Percentiles rank a stretch among this genome's conserved stretches.
phyloP scores from a whole-genome alignment of 176 grass and related monocot species.

The Raddia guianensis region DNA sequence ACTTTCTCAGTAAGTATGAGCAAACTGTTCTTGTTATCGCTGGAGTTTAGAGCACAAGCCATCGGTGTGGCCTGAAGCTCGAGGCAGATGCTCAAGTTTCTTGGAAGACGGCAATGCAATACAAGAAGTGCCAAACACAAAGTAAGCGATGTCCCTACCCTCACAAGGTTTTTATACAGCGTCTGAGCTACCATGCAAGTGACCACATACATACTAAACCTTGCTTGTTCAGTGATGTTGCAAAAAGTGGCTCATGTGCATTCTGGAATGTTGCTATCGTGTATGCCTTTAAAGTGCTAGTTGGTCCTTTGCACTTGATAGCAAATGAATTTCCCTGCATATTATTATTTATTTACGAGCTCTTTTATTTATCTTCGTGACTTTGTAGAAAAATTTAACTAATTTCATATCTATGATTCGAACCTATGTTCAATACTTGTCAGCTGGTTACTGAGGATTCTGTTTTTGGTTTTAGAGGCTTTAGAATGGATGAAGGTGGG shows the following conservation, averaged over 20 bases:
- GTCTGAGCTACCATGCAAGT: constrained; percentile 12
- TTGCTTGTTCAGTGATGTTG: constrained; percentile 9
- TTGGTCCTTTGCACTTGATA: constrained; percentile 45
- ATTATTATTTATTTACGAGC: constrained; percentile 1
- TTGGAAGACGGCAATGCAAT: constrained; percentile 10
- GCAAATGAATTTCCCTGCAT: constrained; percentile 1
- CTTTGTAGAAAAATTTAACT: neutral
- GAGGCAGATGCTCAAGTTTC: constrained; percentile 25
- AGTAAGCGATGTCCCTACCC: constrained; percentile 17
- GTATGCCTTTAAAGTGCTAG: constrained; percentile 29
- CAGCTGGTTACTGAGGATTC: neutral
- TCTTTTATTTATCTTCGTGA: neutral
- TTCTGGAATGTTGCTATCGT: constrained; percentile 58
- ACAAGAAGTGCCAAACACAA: neutral
- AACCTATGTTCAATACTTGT: neutral
- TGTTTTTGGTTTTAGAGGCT: neutral
- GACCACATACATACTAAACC: neutral
- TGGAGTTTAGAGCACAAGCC: constrained; percentile 40
- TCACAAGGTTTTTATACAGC: constrained; percentile 40
- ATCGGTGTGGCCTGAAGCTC: constrained; percentile 37
- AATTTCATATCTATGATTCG: neutral
- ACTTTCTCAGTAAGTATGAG: constrained; percentile 32
- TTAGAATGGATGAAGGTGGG: neutral
- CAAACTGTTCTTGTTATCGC: constrained; percentile 33
- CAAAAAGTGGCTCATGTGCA: constrained; percentile 36